Percentiles rank a stretch among this genome's conserved stretches.
Evolutionary conservation across 495 filamentous ascomycete species (phyloP).

Genomic region (Eremomyces bilateralis): DNA sequence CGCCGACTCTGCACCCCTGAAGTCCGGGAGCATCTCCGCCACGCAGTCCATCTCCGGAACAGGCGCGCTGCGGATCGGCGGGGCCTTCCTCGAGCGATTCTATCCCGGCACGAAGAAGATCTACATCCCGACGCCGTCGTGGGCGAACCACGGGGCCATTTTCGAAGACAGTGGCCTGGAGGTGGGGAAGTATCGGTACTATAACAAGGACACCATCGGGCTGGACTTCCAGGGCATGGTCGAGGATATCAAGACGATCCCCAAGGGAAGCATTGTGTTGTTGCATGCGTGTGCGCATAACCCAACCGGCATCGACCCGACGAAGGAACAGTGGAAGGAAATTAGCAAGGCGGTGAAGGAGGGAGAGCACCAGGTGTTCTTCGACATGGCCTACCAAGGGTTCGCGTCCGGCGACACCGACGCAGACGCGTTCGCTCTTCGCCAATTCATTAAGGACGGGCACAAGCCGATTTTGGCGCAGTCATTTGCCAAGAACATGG

Average conservation of each 20-base stretch:
- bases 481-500: slow-evolving; percentile 99
- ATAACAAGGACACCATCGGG: slow-evolving; percentile 96
- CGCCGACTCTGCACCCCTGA: slow-evolving; percentile 47
- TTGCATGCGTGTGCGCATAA: slow-evolving; percentile 98
- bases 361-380: slow-evolving; percentile 83
- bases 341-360: slow-evolving; percentile 80
- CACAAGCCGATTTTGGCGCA: slow-evolving; percentile 78
- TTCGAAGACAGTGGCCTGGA: slow-evolving; percentile 83
- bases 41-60: slow-evolving; percentile 98
- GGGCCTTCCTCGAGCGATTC: slow-evolving; percentile 75
- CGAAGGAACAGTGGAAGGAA: slow-evolving; percentile 74
- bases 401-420: slow-evolving; percentile 87
- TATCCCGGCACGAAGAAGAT: slow-evolving; percentile 80
- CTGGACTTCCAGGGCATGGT: slow-evolving; percentile 92
- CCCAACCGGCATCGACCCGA: slow-evolving; percentile 93
- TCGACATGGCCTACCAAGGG: slow-evolving; percentile 99
- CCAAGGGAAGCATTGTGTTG: slow-evolving; percentile 67
- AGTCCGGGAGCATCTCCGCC: slow-evolving; percentile 62
- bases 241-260: slow-evolving; percentile 73
- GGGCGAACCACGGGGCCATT: slow-evolving; percentile 95
- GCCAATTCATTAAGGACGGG: slow-evolving; percentile 81
- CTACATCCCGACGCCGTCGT: slow-evolving; percentile 88
- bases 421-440: slow-evolving; percentile 75
- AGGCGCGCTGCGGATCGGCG: slow-evolving; percentile 83
- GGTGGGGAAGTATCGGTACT: slow-evolving; percentile 91